A percentile compares a stretch with the other conserved stretches of the same genome.
phyloP scores from a whole-genome alignment of 2,329 filamentous ascomycete genomes.

The Aspergillus sp. region DNA sequence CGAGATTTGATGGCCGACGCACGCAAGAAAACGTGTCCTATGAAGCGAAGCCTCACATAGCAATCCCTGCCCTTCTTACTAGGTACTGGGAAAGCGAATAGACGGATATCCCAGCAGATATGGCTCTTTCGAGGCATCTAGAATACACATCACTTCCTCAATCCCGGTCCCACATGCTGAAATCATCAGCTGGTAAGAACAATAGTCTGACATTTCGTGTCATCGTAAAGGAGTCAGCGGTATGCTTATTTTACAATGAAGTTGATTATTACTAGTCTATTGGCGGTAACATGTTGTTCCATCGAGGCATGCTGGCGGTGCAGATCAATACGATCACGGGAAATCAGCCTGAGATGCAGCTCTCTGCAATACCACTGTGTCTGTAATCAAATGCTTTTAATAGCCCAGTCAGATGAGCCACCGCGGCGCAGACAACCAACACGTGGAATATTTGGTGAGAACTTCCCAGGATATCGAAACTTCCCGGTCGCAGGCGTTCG shows the following conservation, averaged over 20 bases:
- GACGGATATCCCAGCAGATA: no score
- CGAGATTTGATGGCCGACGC: no score
- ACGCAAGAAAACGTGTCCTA: no score
- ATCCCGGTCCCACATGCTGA: neutral
- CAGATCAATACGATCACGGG: no score
- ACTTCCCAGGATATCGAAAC: slow-evolving; percentile 85
- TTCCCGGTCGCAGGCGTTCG: slow-evolving; percentile 71
- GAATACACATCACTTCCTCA: neutral
- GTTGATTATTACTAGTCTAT: slow-evolving; percentile 11
- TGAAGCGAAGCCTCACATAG: no score
- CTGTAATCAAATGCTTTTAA: slow-evolving; percentile 81
- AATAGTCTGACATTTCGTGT: slow-evolving; percentile 13
- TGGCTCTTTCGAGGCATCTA: neutral
- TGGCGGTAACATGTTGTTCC: slow-evolving; percentile 10
- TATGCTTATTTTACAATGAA: slow-evolving; percentile 10
- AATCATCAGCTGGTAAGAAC: slow-evolving; percentile 11
- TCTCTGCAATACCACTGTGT: slow-evolving; percentile 57
- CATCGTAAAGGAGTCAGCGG: slow-evolving; percentile 9
- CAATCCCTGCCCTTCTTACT: no score
- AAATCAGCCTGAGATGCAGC: slow-evolving; percentile 34
- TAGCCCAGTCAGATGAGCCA: slow-evolving; percentile 75
- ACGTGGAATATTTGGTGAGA: slow-evolving; percentile 97
- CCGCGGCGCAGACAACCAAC: slow-evolving; percentile 76
- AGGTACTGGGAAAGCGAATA: no score
- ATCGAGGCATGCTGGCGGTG: slow-evolving; percentile 8